These are phyloP conservation scores for Polysphondylium violaceum DNA, from an alignment of 78 protist species.

Conservation along the genomic window DNA sequence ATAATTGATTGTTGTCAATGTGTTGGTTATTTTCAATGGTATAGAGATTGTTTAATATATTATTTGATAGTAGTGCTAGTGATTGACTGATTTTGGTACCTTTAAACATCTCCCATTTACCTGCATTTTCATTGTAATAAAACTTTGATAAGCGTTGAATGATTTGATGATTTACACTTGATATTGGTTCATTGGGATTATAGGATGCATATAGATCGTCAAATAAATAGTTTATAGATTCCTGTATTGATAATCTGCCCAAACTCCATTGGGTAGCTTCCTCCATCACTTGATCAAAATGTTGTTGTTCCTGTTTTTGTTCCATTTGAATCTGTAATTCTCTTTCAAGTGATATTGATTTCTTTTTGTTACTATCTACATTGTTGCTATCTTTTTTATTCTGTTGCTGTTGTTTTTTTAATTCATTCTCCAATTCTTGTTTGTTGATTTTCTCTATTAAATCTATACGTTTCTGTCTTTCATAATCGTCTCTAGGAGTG, in stretches of 20 bases:
- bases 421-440: slow-evolving; percentile 6
- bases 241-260: slow-evolving; percentile 37
- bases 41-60: background rate
- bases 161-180: slow-evolving; percentile 6
- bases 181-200: slow-evolving; percentile 15
- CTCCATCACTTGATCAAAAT: slow-evolving; percentile 12
- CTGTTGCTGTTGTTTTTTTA: background rate
- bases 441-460: background rate
- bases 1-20: background rate
- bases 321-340: slow-evolving; percentile 7
- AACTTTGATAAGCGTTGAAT: slow-evolving; percentile 31
- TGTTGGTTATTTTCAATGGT: background rate
- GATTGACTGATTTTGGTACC: slow-evolving; percentile 42
- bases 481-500: slow-evolving; percentile 55
- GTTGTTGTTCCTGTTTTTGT: slow-evolving; percentile 36
- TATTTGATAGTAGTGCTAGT: slow-evolving; percentile 15
- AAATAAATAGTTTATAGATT: background rate
- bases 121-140: slow-evolving; percentile 9
- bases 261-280: slow-evolving; percentile 11
- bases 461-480: slow-evolving; percentile 26
- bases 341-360: slow-evolving; percentile 20
- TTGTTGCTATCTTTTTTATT: background rate
- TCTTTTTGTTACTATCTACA: background rate
- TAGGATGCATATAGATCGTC: slow-evolving; percentile 30
- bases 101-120: slow-evolving; percentile 43